phyloP scores from a whole-genome alignment of 164 flowering plant species.

The Piper longum region DNA sequence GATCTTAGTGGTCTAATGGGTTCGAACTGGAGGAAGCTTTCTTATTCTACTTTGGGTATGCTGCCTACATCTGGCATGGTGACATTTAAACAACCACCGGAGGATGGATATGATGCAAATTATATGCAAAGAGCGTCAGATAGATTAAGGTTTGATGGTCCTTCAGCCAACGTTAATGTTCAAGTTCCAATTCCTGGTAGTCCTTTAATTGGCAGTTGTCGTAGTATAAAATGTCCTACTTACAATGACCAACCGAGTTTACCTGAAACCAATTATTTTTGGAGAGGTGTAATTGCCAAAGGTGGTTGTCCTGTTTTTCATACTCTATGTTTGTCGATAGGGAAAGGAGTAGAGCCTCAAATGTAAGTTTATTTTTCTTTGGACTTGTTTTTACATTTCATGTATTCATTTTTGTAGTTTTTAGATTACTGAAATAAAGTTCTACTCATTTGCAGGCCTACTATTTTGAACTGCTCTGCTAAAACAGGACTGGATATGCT shows the following conservation, averaged over 20 bases:
- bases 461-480: slow-evolving; percentile 81
- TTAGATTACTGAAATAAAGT: neutral
- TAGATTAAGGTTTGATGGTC: slow-evolving; percentile 53
- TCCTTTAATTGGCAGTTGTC: slow-evolving; percentile 20
- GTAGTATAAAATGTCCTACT: slow-evolving; percentile 19
- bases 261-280: slow-evolving; percentile 43
- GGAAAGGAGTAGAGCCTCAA: slow-evolving; percentile 46
- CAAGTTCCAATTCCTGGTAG: slow-evolving; percentile 24
- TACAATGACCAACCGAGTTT: slow-evolving; percentile 11
- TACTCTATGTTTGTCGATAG: slow-evolving; percentile 87
- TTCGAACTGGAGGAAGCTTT: slow-evolving; percentile 50
- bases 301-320: slow-evolving; percentile 93
- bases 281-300: slow-evolving; percentile 94
- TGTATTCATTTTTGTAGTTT: neutral
- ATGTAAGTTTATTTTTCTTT: slow-evolving; percentile 46
- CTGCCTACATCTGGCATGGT: slow-evolving; percentile 27
- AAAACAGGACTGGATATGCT: slow-evolving; percentile 94
- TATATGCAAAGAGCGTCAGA: slow-evolving; percentile 60
- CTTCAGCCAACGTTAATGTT: slow-evolving; percentile 16
- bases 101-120: slow-evolving; percentile 57
- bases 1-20: slow-evolving; percentile 28
- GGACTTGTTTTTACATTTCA: neutral
- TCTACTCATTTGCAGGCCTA: slow-evolving; percentile 51
- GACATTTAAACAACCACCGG: slow-evolving; percentile 27
- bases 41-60: slow-evolving; percentile 48